Base-by-base conservation (phyloP, 495 filamentous ascomycete species). In the Friedmanniomyces endolithicus region DNA sequence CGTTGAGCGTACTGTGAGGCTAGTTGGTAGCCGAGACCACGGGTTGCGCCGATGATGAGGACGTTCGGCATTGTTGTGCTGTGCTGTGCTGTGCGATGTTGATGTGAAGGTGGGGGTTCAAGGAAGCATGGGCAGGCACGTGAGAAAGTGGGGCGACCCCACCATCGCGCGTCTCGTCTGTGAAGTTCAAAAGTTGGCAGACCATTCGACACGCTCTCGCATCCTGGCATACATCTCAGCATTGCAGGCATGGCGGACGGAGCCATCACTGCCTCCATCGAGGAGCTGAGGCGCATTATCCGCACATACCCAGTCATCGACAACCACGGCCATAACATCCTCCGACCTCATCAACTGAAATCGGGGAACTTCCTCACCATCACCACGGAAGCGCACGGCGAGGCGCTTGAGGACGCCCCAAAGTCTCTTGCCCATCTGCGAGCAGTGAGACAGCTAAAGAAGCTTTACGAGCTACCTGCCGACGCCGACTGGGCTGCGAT, bases 311-410 rank as follows among this genome's bases (percentile, higher is more conserved):
- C 89, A 0, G 76, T 90, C 58, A 90, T 95, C 64, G 89, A 95
- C 65, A 82, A 90, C 64, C 89, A 95, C 70, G 87, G 85, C 35
- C 88, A 95, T 64, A 88, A 88, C 60, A 71, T 89, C 0, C 72
- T 94, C 1, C 56, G 76, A 41, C 71, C 76, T 22, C 65, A 74
- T 9, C 68, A 75, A 37, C 40, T 67, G 8, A 62, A 65, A 43
- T 59, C 56, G 4, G 48, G 66, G 43, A 60, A 70, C 20, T 64
- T 74, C 19, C 63, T 74, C 45, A 75, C 84, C 37, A 82, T 92
- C 64, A 81, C 81, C 9, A 84, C 80, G 33, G 88, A 94, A 70
- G 88, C 87, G 1, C 70, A 76, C 55, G 87, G 84, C 6, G 63
- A 73, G 44, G 86, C 87, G 16, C 70, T 92, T 53, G 59, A 71